phyloP scores from a whole-genome alignment of 129 eudicot genomes.

The Arctium lappa region DNA sequence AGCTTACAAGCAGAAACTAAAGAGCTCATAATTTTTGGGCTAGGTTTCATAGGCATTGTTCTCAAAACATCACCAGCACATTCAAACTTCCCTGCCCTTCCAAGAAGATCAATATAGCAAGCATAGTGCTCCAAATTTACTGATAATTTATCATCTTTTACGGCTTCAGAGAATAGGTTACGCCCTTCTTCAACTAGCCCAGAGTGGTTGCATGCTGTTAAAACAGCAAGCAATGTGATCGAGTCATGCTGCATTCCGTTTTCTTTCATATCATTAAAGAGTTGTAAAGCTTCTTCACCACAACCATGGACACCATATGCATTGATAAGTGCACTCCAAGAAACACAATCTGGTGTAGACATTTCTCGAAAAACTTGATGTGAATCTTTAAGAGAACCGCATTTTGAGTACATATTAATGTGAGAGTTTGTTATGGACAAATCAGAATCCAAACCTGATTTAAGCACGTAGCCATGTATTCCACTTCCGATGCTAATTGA shows the following conservation, averaged over 20 bases:
- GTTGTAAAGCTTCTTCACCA: conserved; percentile 50
- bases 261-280: conserved; percentile 45
- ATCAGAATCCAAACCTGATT: conserved; percentile 36
- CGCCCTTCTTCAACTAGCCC: conserved; percentile 61
- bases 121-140: conserved; percentile 53
- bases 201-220: conserved; percentile 63
- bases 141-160: not conserved
- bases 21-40: conserved; percentile 51
- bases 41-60: conserved; percentile 54
- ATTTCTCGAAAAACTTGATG: conserved; percentile 40
- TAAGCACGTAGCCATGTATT: conserved; percentile 46
- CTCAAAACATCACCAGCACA: conserved; percentile 48
- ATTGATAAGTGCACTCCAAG: conserved; percentile 59
- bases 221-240: conserved; percentile 46
- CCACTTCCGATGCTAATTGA: conserved; percentile 40
- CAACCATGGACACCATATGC: conserved; percentile 55
- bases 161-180: conserved; percentile 34
- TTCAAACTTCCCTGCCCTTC: conserved; percentile 65
- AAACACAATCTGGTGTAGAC: conserved; percentile 39
- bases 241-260: conserved; percentile 40
- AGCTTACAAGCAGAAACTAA: conserved; percentile 59
- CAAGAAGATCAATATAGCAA: conserved; percentile 74
- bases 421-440: conserved; percentile 44
- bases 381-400: conserved; percentile 55
- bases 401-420: conserved; percentile 61